Evolutionary conservation across 768 basidiomycete species (phyloP), one percentile per base, ranked within the genome.

Genomic region (Mrakia frigida): DNA sequence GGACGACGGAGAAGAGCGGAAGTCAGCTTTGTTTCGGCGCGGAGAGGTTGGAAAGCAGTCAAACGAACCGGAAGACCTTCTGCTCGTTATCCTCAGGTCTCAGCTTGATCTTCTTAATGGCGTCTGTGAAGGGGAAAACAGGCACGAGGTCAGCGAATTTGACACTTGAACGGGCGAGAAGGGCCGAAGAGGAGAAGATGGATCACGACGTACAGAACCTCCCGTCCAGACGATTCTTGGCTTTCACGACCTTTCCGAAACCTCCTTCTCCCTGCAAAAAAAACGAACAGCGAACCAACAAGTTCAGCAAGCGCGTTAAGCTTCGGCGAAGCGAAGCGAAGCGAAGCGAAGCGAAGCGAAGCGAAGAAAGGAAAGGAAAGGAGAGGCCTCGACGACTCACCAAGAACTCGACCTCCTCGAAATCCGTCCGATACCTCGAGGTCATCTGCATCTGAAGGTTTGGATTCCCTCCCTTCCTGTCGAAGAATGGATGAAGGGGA

Each of bases 191-290:
- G 6, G 33, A 35, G 31, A 61, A 10, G 13, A 16, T n/a, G n/a
- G n/a, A n/a, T n/a, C n/a, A n/a, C n/a, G 35, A 90, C 18, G 92
- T 92, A 81, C 94, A 94, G 74, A 93, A 91, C 33, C 91, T 87
- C 16, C 86, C 87, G 81, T 97, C 94, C 31, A 95, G 89, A 85
- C 89, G 92, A 81, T 96, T 94, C 65, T 90, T 87, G 3, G 94
- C 94, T 82, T 97, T 97, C 41, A 97, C 93, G 0, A 97, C 94
- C n/a, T 92, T 92, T 0, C 94, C 94, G 82, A 93, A 96, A 0
- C 83, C 93, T 0, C 94, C 94, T 81, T 90, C 90, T 0, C 94
- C 94, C 91, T 93, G 78, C 2, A 50, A 73, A 16, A 41, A 7
- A 23, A 10, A 35, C 18, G 11, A n/a, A n/a, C 4, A 63, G 21